Evolutionary conservation across 2,329 filamentous ascomycete genomes (phyloP).

Genomic region (Ascochyta rabiei): DNA sequence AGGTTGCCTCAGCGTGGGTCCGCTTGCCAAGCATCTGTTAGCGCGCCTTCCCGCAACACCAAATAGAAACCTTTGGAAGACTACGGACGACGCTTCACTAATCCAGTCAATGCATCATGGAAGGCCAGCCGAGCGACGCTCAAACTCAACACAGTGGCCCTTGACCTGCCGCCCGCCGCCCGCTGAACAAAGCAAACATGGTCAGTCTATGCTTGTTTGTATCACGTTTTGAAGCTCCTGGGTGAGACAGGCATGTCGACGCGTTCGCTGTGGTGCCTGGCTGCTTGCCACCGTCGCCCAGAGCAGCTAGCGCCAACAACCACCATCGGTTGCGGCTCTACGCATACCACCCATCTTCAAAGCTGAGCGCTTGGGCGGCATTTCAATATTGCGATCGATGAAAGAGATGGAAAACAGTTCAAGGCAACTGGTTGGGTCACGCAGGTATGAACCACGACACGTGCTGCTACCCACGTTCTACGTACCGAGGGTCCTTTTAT

Average conservation of each 20-base stretch:
- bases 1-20: constrained; percentile 31
- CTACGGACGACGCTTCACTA: constrained; percentile 23
- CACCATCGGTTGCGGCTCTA: constrained; percentile 12
- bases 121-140: constrained; percentile 12
- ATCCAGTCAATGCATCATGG: constrained; percentile 12
- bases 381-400: too few species aligned
- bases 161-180: constrained; percentile 5
- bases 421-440: too few species aligned
- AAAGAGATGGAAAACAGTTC: too few species aligned
- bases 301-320: constrained; percentile 10
- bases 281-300: constrained; percentile 24
- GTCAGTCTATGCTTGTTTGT: constrained; percentile 8
- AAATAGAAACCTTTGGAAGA: constrained; percentile 38
- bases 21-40: constrained; percentile 19
- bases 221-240: constrained; percentile 12
- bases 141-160: constrained; percentile 28
- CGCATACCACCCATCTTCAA: not conserved
- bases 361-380: too few species aligned
- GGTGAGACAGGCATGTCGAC: constrained; percentile 27
- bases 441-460: too few species aligned
- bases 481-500: too few species aligned
- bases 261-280: constrained; percentile 33
- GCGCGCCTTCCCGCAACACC: constrained; percentile 34
- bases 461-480: too few species aligned
- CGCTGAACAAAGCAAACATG: constrained; percentile 5